Base-by-base conservation (phyloP, 441 rosid genomes). In the Pelargonium cotyledonis region DNA sequence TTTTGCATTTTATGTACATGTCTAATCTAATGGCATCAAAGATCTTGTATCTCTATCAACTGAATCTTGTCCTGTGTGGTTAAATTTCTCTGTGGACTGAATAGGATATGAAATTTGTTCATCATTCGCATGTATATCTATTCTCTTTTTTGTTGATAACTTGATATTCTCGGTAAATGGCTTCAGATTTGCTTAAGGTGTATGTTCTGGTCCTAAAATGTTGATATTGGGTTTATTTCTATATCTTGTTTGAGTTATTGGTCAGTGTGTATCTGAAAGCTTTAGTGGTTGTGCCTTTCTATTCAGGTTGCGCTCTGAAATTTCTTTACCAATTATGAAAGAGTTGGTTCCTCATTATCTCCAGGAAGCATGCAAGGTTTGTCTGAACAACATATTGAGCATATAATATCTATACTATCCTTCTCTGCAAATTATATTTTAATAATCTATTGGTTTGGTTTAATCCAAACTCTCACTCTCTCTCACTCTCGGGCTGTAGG, bases 331-430 rank as follows among this genome's bases (percentile, higher is more conserved):
- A 49, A 85, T 95, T 65, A 85, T 89, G 90, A 91, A 85, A 88
- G 98, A 95, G 79, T 84, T 95, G 82, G 84, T 88, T 83, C 98
- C 98, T 26, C 97, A 95, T 82, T 95, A 95, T 84, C 98, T 95
- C 75, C 97, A 89, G 78, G 98, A 92, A 73, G 68, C 84, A 38
- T 85, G 92, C 78, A 95, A 93, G 96, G 99, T 95, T 82, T 65
- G 79, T 69, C 71, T 57, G 31, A 68, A 66, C 40, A 69, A 19
- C 68, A 68, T 51, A 16, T 21, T 15, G 66, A 73, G 19, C 66
- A 51, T 46, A 61, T 72, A 70, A 40, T 72, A 64, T 68, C 40
- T 63, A 10, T 46, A 21, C 65, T 72, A 66, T 2, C 58, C 35
- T 12, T 43, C 26, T 66, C 66, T 68, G 53, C 43, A 35, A 18